A percentile compares a stretch with the other conserved stretches of the same genome.
Evolutionary conservation across 2,329 filamentous ascomycete genomes (phyloP).

Genomic region (Byssoonygena ceratinophila): DNA sequence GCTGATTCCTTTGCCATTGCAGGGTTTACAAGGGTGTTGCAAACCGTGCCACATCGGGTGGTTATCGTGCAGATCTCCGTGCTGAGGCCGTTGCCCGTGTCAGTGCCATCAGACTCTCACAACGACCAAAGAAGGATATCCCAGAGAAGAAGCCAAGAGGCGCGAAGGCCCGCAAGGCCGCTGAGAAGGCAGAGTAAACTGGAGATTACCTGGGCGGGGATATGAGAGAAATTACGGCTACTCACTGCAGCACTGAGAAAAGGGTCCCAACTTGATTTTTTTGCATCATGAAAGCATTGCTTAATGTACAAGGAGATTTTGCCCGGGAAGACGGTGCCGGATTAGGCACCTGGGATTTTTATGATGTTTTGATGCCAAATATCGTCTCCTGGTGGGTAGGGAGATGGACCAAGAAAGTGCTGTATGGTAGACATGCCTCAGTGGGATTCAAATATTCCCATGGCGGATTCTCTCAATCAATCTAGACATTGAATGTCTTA

Average conservation of each 20-base stretch:
- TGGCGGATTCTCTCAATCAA: background rate
- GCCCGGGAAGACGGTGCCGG: background rate
- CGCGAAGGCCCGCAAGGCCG: conserved; percentile 63
- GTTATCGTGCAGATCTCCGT: conserved; percentile 74
- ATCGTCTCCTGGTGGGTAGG: conserved; percentile 2
- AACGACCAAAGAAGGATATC: conserved; percentile 65
- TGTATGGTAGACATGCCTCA: conserved; percentile 3
- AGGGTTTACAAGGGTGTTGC: conserved; percentile 87
- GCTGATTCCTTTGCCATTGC: conserved; percentile 7
- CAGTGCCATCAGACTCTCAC: conserved; percentile 69
- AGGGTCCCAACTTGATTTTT: conserved; percentile 15
- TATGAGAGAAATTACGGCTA: conserved; percentile 8
- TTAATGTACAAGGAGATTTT: conserved; percentile 2
- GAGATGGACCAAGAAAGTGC: conserved; percentile 3
- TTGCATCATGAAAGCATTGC: conserved; percentile 15
- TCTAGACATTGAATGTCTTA: background rate
- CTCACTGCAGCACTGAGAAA: conserved; percentile 9
- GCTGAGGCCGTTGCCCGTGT: conserved; percentile 72
- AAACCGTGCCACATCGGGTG: conserved; percentile 67
- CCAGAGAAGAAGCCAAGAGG: conserved; percentile 68
- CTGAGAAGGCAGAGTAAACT: conserved; percentile 30
- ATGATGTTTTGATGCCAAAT: conserved; percentile 1
- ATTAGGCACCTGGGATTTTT: background rate
- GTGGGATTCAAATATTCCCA: conserved; percentile 2
- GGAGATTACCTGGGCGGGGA: background rate